Base-by-base conservation (phyloP, 495 filamentous ascomycete species). In the Penicillium argentinense region DNA sequence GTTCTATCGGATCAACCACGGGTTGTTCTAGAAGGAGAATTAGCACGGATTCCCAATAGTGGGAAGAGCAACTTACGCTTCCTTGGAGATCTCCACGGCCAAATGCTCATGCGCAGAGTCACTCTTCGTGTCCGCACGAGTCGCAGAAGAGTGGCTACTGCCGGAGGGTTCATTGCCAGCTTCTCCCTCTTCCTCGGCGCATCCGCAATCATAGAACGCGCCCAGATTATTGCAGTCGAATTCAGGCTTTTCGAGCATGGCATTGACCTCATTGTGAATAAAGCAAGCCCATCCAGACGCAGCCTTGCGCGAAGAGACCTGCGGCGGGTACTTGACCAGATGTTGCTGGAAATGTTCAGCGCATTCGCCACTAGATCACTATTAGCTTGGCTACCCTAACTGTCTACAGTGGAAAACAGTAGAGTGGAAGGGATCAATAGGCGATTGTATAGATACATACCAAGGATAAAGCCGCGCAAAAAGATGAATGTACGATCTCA, bases 151-250 rank as follows among this genome's bases (percentile, higher is more conserved):
- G 13, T 42, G 40, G 21, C 17, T 13, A 19, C 37, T 7, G 30
- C 36, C 36, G 23, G 33, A 40, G 26, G 39, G 42, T 13, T 27
- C 39, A 22, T 54, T 48, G 7, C 37, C 53, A 13, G 61, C 54
- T 18, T 12, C 39, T 11, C 56, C 49, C 13, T 78, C 82, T 41
- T 91, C 89, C 22, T 89, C 91, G 3, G 83, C 87, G 63, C 93
- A 98, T 9, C 93, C 93, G 56, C 93, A 98, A 64, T 98, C 91
- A 64, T 98, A 98, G 54, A 89, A 87, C 47, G 95, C 89, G 3
- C 89, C 90, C 46, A 98, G 86, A 9, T 89, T 86, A 36, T 79
- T 83, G 57, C 93, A 98, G 62, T 97, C 89, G 64, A 96, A 97
- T 40, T 82, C 52, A 0, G 77, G 73, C 67, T 98, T 98, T 45